phyloP scores from a whole-genome alignment of 106 monocot species.

The Apostasia ramifera region DNA sequence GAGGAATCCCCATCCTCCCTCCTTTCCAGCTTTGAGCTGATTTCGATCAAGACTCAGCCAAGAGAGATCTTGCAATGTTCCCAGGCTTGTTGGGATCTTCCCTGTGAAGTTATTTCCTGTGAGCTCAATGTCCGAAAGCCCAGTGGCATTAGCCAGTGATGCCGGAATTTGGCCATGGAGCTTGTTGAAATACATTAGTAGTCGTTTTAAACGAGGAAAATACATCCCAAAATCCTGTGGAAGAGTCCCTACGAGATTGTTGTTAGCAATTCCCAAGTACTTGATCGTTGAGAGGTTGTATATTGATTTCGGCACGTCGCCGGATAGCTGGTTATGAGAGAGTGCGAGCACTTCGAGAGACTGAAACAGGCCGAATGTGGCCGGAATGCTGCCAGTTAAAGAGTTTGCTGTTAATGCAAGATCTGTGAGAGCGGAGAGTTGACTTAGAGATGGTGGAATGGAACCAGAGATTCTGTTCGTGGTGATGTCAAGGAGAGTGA shows the following conservation, averaged over 20 bases:
- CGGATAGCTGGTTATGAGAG: slow-evolving; percentile 2
- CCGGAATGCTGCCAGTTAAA: slow-evolving; percentile 5
- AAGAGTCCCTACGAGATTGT: slow-evolving; percentile 1
- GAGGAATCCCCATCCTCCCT: slow-evolving; percentile 13
- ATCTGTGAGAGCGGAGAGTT: not conserved
- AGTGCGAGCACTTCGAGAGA: not conserved
- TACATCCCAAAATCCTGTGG: not conserved
- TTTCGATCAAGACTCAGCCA: not conserved
- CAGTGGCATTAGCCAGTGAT: slow-evolving; percentile 2
- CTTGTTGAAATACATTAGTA: not conserved
- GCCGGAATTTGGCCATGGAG: not conserved
- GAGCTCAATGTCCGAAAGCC: not conserved
- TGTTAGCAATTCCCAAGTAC: not conserved
- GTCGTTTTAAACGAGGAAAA: slow-evolving; percentile 1
- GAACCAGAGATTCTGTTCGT: not conserved
- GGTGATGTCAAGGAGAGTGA: not conserved
- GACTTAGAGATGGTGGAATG: slow-evolving; percentile 8
- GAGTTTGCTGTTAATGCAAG: not conserved
- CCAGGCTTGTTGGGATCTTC: slow-evolving; percentile 4
- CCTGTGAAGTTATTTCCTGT: not conserved
- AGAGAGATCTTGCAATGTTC: not conserved
- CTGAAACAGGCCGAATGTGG: not conserved
- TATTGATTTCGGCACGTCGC: slow-evolving; percentile 5
- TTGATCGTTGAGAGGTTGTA: not conserved
- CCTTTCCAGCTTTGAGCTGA: slow-evolving; percentile 6